Evolutionary conservation across 2,329 filamentous ascomycete species (phyloP).

Genomic region (Chaetomium strumarium): DNA sequence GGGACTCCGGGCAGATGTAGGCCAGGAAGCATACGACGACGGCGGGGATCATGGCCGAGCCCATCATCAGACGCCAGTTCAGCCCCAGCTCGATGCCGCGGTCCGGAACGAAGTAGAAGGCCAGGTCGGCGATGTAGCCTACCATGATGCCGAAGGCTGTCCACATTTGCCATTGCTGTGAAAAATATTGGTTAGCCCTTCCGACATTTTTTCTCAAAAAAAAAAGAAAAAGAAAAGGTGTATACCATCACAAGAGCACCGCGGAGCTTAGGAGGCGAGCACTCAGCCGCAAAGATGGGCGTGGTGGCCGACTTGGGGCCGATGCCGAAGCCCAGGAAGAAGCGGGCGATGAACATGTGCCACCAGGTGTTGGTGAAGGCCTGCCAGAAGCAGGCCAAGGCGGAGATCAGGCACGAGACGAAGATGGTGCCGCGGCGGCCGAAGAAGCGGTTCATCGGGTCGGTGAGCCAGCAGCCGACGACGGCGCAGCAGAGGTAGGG

Average conservation of each 20-base stretch:
- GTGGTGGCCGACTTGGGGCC: slow-evolving; percentile 66
- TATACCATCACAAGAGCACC: slow-evolving; percentile 64
- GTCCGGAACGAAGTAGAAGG: slow-evolving; percentile 53
- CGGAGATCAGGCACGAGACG: slow-evolving; percentile 57
- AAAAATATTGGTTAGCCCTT: background rate
- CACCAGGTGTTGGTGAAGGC: slow-evolving; percentile 47
- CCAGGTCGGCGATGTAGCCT: slow-evolving; percentile 55
- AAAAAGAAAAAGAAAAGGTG: no score
- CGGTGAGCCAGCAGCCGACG: slow-evolving; percentile 66
- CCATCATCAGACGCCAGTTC: slow-evolving; percentile 66
- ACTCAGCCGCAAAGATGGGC: slow-evolving; percentile 64
- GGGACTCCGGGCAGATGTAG: slow-evolving; percentile 40
- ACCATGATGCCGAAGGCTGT: slow-evolving; percentile 46
- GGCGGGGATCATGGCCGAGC: slow-evolving; percentile 58
- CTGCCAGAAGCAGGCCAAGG: slow-evolving; percentile 48
- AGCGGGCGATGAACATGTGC: slow-evolving; percentile 45
- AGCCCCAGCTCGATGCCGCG: slow-evolving; percentile 46
- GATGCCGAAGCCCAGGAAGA: slow-evolving; percentile 42
- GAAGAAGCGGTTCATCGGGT: slow-evolving; percentile 64
- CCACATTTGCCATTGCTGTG: slow-evolving; percentile 38
- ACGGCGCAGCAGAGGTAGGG: slow-evolving; percentile 63
- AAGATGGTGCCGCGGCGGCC: slow-evolving; percentile 67
- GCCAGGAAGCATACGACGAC: slow-evolving; percentile 51
- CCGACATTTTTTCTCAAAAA: no score
- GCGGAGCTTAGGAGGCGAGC: slow-evolving; percentile 55